Evolutionary conservation across 306 rosid species (phyloP), one percentile per base, ranked within the genome.

Genomic region (Cucurbita maxima): DNA sequence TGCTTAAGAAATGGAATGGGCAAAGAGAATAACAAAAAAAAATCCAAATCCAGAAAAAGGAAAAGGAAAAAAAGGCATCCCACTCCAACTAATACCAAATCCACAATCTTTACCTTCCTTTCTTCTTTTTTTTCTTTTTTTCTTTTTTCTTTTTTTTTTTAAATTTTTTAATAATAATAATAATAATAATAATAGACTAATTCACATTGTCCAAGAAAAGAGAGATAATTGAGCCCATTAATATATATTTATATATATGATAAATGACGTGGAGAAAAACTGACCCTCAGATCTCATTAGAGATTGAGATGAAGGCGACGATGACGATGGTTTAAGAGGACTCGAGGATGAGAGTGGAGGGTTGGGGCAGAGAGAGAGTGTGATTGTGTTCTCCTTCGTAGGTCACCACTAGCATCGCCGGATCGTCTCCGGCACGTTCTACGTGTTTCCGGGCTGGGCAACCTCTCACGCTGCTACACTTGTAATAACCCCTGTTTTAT

Each of bases 401-500:
- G 0, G 98, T 90, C 8, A 93, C 98, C 7, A 93, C 90, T 34
- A 93, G 78, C 94, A 88, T 90, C 5, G 96, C 13, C 40, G 98
- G 87, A 76, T 93, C 98, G 72, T 93, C 98, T 63, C 86, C 71
- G 45, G 98, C 98, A 85, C 98, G 66, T 72, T 93, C 98, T 60
- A 93, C 98, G 53, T 93, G 98, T 53, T 93, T 93, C 9, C 98
- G 75, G 15, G 98, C 98, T 52, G 98, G 98, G 73, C 98, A 93
- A 0, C 98, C 98, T 82, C 98, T 82, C 0, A 93, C 94, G 22
- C 97, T 93, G 79, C 98, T 93, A 79, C 98, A 93, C 96, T 93
- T 93, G 83, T 93, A 93, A 81, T 93, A 93, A 0, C 98, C 96
- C 83, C 98, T 93, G 85, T 77, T 63, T 50, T 5, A 50, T 50